Base-by-base conservation (phyloP, 306 rosid species). In the Sicyos edulis region DNA sequence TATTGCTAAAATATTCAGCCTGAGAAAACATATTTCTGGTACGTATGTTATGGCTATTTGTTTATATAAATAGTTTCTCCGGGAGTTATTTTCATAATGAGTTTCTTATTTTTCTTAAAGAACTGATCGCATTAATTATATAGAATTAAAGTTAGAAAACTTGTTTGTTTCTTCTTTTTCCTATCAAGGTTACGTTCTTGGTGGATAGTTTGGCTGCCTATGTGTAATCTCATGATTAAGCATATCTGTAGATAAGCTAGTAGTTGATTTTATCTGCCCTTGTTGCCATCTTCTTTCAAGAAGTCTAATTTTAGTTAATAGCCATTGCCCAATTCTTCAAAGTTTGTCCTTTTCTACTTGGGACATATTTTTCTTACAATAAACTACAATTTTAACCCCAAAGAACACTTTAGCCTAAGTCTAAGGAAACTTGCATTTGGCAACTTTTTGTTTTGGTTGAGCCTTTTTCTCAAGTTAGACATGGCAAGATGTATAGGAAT, bases 41-140 rank as follows among this genome's bases (percentile, higher is more conserved):
- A 21, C 20, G 72, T 22, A 67, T 13, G 12, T 15, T 20, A 26
- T 26, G 29, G 2, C 2, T 40, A 40, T 40, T 64, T 64, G 53
- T 64, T 40, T 64, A 19, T 64, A 40, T 42, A n/a, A 42, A 64
- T 19, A 64, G 70, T 42, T 19, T 63, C 69, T 63, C 50, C 24
- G 26, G 50, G 50, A 9, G 53, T 24, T 57, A 13, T 42, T 64
- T 0, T 20, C 53, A 10, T 10, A 34, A 62, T 16, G 52, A 55
- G 32, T 55, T 55, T 55, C 61, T 20, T 13, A 53, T 53, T 21
- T 55, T 55, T 20, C 61, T 10, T 21, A 4, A 10, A 55, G 61
- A 55, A 55, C 21, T 19, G 12, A 19, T 19, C 13, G 60, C 60
- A 54, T 9, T 54, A 54, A 40, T 6, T 54, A 17, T 24, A 0